A percentile compares a stretch with the other conserved stretches of the same genome.
Evolutionary conservation across 2,329 filamentous ascomycete species (phyloP).

Genomic region (Epichloe aotearoae): DNA sequence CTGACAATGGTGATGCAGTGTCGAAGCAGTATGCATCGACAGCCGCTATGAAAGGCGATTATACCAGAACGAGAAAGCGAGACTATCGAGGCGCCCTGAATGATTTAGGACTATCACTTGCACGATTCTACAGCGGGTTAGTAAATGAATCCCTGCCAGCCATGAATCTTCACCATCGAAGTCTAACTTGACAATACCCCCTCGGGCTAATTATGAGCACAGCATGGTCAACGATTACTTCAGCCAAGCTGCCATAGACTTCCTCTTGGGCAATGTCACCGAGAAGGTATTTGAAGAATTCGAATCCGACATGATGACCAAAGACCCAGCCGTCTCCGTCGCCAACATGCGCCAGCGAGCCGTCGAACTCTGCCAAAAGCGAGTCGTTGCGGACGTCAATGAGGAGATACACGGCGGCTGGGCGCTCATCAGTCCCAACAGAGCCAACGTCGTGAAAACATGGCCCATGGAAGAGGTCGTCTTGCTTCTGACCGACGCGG

Average conservation of each 20-base stretch:
- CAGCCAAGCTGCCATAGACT: conserved; percentile 89
- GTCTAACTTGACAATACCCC: not conserved
- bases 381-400: conserved; percentile 68
- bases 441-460: conserved; percentile 54
- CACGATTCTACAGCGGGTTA: conserved; percentile 56
- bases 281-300: conserved; percentile 86
- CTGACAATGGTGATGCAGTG: conserved; percentile 92
- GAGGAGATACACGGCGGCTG: conserved; percentile 84
- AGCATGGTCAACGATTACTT: conserved; percentile 99
- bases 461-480: conserved; percentile 80
- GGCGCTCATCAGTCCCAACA: conserved; percentile 68
- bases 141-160: conserved; percentile 11
- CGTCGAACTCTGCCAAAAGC: conserved; percentile 76
- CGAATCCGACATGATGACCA: conserved; percentile 82
- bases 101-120: conserved; percentile 79
- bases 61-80: conserved; percentile 79
- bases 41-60: conserved; percentile 91
- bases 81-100: conserved; percentile 86
- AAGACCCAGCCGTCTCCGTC: conserved; percentile 82
- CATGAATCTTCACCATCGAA: not conserved
- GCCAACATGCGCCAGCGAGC: conserved; percentile 74
- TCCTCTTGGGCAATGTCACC: conserved; percentile 77
- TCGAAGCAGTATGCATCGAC: conserved; percentile 94
- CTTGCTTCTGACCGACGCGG: conserved; percentile 70
- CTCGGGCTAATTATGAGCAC: conserved; percentile 15